Conservation (phyloP, 2,329 filamentous ascomycete genomes). For the Cytospora schulzeri region DNA sequence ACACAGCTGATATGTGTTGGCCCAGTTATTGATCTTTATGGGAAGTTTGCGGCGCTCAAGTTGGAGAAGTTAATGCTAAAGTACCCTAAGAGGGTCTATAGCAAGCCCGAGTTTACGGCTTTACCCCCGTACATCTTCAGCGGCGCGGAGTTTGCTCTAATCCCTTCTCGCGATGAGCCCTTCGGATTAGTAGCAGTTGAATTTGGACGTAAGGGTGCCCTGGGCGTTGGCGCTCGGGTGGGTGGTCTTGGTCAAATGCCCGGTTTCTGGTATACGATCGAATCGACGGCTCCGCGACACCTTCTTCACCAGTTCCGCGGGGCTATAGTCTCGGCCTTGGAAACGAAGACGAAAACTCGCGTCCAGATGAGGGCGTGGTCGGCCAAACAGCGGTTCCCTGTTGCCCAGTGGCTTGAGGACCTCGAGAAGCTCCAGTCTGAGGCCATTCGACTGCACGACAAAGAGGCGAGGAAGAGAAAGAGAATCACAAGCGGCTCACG, state of each 20-base stretch:
- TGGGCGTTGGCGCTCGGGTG: slow-evolving; percentile 67
- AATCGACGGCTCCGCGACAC: slow-evolving; percentile 64
- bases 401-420: slow-evolving; percentile 67
- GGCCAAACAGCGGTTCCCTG: slow-evolving; percentile 67
- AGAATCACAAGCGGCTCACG: slow-evolving; percentile 26
- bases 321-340: slow-evolving; percentile 63
- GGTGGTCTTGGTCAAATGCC: slow-evolving; percentile 72
- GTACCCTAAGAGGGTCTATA: slow-evolving; percentile 66
- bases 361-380: slow-evolving; percentile 66
- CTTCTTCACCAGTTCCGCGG: slow-evolving; percentile 66
- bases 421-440: slow-evolving; percentile 63
- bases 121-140: slow-evolving; percentile 69
- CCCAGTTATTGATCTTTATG: slow-evolving; percentile 68
- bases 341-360: slow-evolving; percentile 56
- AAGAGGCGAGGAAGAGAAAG: slow-evolving; percentile 35
- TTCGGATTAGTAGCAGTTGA: slow-evolving; percentile 71
- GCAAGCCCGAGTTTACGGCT: slow-evolving; percentile 68
- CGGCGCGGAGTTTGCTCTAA: slow-evolving; percentile 68
- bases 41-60: slow-evolving; percentile 68
- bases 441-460: slow-evolving; percentile 54
- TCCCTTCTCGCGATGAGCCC: slow-evolving; percentile 69
- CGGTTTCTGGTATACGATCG: slow-evolving; percentile 71
- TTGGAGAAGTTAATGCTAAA: slow-evolving; percentile 64
- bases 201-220: slow-evolving; percentile 68
- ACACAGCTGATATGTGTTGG: slow-evolving; percentile 65